Evolutionary conservation across 2,329 filamentous ascomycete species (phyloP), one percentile per base, ranked within the genome.

Genomic region (Mollisiaceae sp.): DNA sequence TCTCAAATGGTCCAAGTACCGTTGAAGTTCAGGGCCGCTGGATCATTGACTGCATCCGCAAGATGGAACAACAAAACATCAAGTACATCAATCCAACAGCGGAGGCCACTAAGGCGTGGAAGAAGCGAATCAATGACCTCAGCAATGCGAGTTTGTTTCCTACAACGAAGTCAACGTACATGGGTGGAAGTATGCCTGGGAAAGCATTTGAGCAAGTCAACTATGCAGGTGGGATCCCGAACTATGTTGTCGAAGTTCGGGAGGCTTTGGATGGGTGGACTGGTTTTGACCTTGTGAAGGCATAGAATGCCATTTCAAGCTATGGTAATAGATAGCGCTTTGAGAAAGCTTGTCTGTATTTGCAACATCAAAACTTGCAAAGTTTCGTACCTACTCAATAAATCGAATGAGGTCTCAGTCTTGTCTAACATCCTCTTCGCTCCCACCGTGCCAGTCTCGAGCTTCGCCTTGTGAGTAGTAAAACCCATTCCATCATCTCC

Each of bases 21-120:
- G 80, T 83, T 8, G 83, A 87, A 67, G 71, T 85, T 0, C 86
- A 89, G 69, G 86, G 84, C 1, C 77, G 83, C 0, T 88, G 84
- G 84, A 82, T 88, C 62, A 77, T 79, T 18, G 81, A 84, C 56
- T 73, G 75, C 52, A 83, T 89, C 62, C 75, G 78, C 41, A 80
- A 84, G 72, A 82, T 86, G 68, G 74, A 79, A 68, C 68, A 70
- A 1, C 77, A 83, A 47, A 72, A 75, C 0, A 77, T 86, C 72
- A 82, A 80, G 69, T 83, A 81, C 61, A 81, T 88, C 62, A 80
- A 87, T 65, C 78, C 84, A 0, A 81, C 78, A 43, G 43, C 67
- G 0, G 81, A 83, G 47, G 81, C 81, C 0, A 78, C 81, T 8
- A 72, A 79, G 5, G 71, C 76, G 4, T 89, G 84, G 83, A 85